Percentiles rank a stretch among this genome's conserved stretches.
phyloP scores from a whole-genome alignment of 495 filamentous ascomycete species.

The Clohesyomyces aquaticus region DNA sequence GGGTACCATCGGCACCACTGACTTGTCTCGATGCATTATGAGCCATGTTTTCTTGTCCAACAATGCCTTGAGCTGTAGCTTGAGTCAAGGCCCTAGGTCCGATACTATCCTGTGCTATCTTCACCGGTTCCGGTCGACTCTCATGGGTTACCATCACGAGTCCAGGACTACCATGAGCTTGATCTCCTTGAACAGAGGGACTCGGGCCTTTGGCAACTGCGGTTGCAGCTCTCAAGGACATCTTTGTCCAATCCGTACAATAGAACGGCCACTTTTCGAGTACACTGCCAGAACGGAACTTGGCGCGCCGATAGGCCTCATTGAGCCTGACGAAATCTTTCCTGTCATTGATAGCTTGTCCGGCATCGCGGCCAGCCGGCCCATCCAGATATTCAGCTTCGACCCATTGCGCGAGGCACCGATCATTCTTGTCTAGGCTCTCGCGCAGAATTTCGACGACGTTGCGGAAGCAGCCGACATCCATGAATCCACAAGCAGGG shows the following conservation, averaged over 20 bases:
- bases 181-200: too few species aligned
- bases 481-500: too few species aligned
- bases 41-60: too few species aligned
- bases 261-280: conserved; percentile 20
- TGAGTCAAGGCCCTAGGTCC: too few species aligned
- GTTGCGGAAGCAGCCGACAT: conserved; percentile 2
- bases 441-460: background rate
- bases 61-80: too few species aligned
- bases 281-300: background rate
- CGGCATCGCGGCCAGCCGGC: background rate
- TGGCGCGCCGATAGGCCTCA: conserved; percentile 4
- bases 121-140: too few species aligned
- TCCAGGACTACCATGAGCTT: too few species aligned
- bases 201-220: too few species aligned
- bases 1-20: too few species aligned
- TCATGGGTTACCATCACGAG: too few species aligned
- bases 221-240: background rate
- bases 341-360: background rate
- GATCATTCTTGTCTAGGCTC: background rate
- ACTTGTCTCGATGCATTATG: too few species aligned
- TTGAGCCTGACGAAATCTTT: conserved; percentile 3
- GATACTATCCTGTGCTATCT: too few species aligned
- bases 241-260: conserved; percentile 9
- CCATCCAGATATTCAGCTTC: conserved; percentile 3
- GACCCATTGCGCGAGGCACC: conserved; percentile 8